A percentile compares a stretch with the other conserved stretches of the same genome.
These are phyloP conservation scores for Heimioporus sp. DNA, from an alignment of 768 basidiomycete genomes.

Conservation along the genomic window DNA sequence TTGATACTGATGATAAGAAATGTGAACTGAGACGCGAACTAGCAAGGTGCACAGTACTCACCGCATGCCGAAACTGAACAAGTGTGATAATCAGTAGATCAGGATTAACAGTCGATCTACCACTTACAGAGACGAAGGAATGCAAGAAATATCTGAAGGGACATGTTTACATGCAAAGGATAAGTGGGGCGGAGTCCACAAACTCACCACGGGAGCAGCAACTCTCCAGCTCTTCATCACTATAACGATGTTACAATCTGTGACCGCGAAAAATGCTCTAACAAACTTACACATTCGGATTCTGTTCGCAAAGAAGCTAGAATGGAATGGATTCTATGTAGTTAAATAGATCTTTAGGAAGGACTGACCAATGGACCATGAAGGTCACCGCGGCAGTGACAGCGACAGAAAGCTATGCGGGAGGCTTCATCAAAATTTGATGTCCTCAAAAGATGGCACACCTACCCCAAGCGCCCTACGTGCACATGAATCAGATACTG, in stretches of 20 bases:
- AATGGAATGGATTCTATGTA: not conserved
- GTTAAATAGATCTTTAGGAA: not conserved
- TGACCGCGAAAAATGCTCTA: no score
- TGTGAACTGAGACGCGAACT: not conserved
- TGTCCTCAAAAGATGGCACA: not conserved
- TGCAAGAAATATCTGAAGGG: slow-evolving; percentile 26
- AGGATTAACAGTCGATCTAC: not conserved
- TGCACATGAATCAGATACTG: not conserved
- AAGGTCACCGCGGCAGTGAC: slow-evolving; percentile 31
- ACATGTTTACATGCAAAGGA: not conserved
- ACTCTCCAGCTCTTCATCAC: slow-evolving; percentile 34
- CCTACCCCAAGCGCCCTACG: slow-evolving; percentile 29
- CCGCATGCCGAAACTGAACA: slow-evolving; percentile 28
- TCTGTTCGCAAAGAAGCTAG: slow-evolving; percentile 33
- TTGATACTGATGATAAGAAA: slow-evolving; percentile 23
- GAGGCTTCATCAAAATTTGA: not conserved
- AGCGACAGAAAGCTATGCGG: slow-evolving; percentile 29
- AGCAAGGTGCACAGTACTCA: slow-evolving; percentile 5
- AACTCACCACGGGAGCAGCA: slow-evolving; percentile 28
- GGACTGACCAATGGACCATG: slow-evolving; percentile 31
- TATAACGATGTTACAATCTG: slow-evolving; percentile 7
- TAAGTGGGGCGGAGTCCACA: not conserved
- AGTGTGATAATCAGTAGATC: not conserved
- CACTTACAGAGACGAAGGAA: slow-evolving; percentile 33
- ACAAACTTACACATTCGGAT: slow-evolving; percentile 29